Base-by-base conservation (phyloP, 306 rosid species). In the Hippophae rhamnoides region DNA sequence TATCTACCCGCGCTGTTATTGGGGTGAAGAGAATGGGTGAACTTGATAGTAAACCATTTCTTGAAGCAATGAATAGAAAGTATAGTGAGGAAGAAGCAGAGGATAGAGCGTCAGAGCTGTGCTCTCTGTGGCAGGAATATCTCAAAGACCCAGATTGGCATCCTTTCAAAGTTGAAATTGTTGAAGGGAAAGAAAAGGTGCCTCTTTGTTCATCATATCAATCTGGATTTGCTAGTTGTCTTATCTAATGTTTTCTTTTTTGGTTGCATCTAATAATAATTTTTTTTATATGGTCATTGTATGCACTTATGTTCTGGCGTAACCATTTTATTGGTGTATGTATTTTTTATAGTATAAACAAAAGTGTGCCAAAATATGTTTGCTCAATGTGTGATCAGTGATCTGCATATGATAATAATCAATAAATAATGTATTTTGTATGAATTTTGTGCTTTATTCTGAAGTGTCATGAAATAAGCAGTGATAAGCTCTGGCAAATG, bases 11-110 rank as follows among this genome's bases (percentile, higher is more conserved):
- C 43, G 72, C 73, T 73, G 6, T 13, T 41, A 60, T 88, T 74
- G 69, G 78, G n/a, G 43, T 77, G 13, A 81, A 81, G 73, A 74
- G 71, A 67, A 77, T 81, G 82, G 80, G 82, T n/a, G 78, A 70
- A 31, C 73, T 89, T 31, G 89, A 80, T 56, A 43, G 4, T 10
- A 78, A 58, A 65, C 86, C 95, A 43, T 86, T 86, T 58, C 0
- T 42, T 27, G 31, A 52, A 11, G 82, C 75, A 44, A 43, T 73
- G 27, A 61, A 73, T 82, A 72, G 69, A 64, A 80, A 70, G 47
- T 70, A 63, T 68, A 7, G 58, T 11, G 51, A 7, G 11, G 62
- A 68, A 45, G 41, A 49, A 52, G 66, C 43, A 1, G 23, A 14
- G 10, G 27, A 0, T 2, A 31, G 18, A 7, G 66, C 72, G 6